These are phyloP conservation scores for Ailanthus altissimus DNA, from an alignment of 345 rosid genomes.

Conservation along the genomic window DNA sequence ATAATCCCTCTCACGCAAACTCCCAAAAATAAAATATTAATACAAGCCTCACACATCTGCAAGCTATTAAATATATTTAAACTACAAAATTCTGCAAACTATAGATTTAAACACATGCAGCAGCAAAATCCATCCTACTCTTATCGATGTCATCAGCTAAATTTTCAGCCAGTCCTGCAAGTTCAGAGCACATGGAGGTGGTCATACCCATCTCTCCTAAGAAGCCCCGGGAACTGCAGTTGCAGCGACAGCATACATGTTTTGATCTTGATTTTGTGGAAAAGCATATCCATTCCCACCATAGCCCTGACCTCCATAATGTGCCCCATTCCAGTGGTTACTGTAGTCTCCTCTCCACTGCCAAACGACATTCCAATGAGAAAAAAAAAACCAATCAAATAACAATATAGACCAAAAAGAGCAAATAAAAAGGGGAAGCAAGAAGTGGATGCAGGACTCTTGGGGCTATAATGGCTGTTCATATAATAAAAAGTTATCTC, in stretches of 20 bases:
- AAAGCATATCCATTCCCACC: slow-evolving; percentile 59
- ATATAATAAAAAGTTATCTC: neutral
- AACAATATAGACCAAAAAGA: neutral
- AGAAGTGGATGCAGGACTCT: neutral
- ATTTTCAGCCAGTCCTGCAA: slow-evolving; percentile 13
- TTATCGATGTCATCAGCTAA: slow-evolving; percentile 20
- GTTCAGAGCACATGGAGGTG: slow-evolving; percentile 25
- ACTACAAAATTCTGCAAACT: slow-evolving; percentile 45
- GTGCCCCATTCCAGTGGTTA: slow-evolving; percentile 76
- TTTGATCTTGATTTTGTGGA: slow-evolving; percentile 47
- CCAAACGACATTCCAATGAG: slow-evolving; percentile 12
- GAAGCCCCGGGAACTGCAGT: slow-evolving; percentile 76
- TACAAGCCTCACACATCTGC: slow-evolving; percentile 33
- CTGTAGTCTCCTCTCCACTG: slow-evolving; percentile 80
- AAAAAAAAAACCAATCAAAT: slow-evolving; percentile 15
- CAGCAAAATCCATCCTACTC: slow-evolving; percentile 30
- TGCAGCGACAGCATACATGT: slow-evolving; percentile 49
- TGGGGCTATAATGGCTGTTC: neutral
- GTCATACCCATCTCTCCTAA: slow-evolving; percentile 26
- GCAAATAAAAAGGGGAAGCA: neutral
- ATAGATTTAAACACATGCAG: slow-evolving; percentile 25
- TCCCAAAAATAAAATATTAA: slow-evolving; percentile 26
- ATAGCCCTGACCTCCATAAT: slow-evolving; percentile 66
- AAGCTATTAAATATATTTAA: slow-evolving; percentile 30
- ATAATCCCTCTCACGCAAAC: slow-evolving; percentile 25